These are phyloP conservation scores for Monsonia emarginata DNA, from an alignment of 441 rosid species.

Conservation along the genomic window DNA sequence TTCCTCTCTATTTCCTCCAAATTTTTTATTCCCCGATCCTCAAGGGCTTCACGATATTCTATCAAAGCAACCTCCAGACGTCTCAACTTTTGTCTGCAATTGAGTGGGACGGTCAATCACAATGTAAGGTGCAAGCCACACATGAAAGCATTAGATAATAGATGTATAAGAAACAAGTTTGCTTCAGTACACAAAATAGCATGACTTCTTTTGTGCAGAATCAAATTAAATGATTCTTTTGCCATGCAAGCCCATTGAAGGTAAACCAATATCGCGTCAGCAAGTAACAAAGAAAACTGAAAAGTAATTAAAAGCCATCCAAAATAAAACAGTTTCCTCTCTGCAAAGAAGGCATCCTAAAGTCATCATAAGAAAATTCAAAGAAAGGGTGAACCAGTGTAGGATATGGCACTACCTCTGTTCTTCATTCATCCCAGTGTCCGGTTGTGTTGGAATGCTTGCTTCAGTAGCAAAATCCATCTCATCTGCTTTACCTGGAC, in stretches of 20 bases:
- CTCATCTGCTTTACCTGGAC: conserved; percentile 46
- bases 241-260: not conserved
- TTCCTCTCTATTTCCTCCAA: conserved; percentile 81
- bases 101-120: conserved; percentile 20
- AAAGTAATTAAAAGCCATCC: not conserved
- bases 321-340: not conserved
- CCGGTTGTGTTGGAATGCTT: conserved; percentile 41
- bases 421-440: conserved; percentile 71
- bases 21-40: conserved; percentile 77
- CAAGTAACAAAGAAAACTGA: not conserved
- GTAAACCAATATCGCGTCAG: not conserved
- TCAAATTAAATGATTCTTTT: not conserved
- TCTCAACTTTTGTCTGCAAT: conserved; percentile 75
- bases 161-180: not conserved
- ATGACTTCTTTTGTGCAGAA: not conserved
- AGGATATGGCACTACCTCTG: conserved; percentile 43
- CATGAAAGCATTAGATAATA: not conserved
- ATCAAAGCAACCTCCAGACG: conserved; percentile 85
- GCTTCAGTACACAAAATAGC: not conserved
- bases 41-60: conserved; percentile 90
- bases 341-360: not conserved
- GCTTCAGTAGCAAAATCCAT: conserved; percentile 43
- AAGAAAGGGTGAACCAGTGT: not conserved
- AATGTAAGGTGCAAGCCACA: not conserved
- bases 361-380: not conserved